Percentiles rank a stretch among this genome's conserved stretches.
Evolutionary conservation across 257 asterid genomes (phyloP).

Genomic region (Solanum tarijense): DNA sequence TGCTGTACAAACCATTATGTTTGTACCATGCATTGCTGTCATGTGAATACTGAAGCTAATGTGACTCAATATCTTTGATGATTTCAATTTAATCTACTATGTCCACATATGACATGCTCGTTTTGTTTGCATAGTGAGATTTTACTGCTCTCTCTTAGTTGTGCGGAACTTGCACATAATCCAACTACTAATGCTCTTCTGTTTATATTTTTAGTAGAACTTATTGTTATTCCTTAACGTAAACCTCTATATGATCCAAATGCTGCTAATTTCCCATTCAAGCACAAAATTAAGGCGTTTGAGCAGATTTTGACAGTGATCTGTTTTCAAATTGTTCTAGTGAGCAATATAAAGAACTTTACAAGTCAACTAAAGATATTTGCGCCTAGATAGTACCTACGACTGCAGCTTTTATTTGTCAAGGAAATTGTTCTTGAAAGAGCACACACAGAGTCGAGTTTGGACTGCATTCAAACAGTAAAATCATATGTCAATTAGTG

Average conservation of each 20-base stretch:
- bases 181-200: neutral
- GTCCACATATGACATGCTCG: neutral
- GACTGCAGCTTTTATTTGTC: neutral
- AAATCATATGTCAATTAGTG: neutral
- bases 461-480: neutral
- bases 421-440: neutral
- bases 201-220: neutral
- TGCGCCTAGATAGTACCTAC: neutral
- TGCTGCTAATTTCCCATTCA: neutral
- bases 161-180: neutral
- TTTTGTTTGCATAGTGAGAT: neutral
- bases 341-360: neutral
- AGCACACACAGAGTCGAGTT: neutral
- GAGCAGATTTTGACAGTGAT: neutral
- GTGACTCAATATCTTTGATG: neutral
- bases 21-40: neutral
- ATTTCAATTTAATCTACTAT: neutral
- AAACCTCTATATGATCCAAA: neutral
- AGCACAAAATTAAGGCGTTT: neutral
- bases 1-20: neutral
- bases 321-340: neutral
- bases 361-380: neutral
- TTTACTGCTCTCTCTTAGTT: neutral
- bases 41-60: neutral
- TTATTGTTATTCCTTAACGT: neutral